Conservation (phyloP, 2,329 filamentous ascomycete species). For the Leptodontidium sp. region DNA sequence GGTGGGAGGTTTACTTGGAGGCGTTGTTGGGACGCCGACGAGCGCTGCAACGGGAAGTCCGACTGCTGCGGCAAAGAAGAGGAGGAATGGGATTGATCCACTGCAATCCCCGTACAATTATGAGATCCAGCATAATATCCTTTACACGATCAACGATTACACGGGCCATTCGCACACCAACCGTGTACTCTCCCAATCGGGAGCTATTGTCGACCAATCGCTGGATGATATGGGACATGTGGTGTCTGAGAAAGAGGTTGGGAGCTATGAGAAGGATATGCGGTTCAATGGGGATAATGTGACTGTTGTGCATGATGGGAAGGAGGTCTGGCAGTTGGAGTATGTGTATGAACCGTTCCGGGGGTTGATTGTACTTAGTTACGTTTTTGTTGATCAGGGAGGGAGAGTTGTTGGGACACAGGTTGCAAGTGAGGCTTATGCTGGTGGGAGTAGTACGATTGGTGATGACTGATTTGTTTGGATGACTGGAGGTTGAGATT, state of each 20-base stretch:
- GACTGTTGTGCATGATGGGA: constrained; percentile 53
- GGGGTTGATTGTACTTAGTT: constrained; percentile 55
- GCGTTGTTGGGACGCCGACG: constrained; percentile 32
- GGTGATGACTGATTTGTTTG: constrained; percentile 38
- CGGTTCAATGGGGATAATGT: constrained; percentile 62
- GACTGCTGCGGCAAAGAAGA: constrained; percentile 8
- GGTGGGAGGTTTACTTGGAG: constrained; percentile 42
- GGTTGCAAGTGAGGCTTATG: constrained; percentile 60
- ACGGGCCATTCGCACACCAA: constrained; percentile 63
- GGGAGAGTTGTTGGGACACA: constrained; percentile 60
- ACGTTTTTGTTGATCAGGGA: constrained; percentile 56
- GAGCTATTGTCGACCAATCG: constrained; percentile 60
- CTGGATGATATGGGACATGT: constrained; percentile 63
- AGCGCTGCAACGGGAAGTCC: constrained; percentile 21
- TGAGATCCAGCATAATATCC: constrained; percentile 63
- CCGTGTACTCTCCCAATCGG: constrained; percentile 62
- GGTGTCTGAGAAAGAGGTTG: constrained; percentile 53
- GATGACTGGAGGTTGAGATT: background rate
- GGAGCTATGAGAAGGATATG: constrained; percentile 61
- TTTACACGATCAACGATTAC: constrained; percentile 69
- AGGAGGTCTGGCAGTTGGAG: constrained; percentile 58
- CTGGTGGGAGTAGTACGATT: constrained; percentile 61
- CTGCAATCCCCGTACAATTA: constrained; percentile 42
- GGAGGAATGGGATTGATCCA: background rate
- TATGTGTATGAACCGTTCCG: constrained; percentile 62